A percentile compares a stretch with the other conserved stretches of the same genome.
Evolutionary conservation across 2,329 filamentous ascomycete genomes (phyloP).

Genomic region (Gnomoniopsis sp.): DNA sequence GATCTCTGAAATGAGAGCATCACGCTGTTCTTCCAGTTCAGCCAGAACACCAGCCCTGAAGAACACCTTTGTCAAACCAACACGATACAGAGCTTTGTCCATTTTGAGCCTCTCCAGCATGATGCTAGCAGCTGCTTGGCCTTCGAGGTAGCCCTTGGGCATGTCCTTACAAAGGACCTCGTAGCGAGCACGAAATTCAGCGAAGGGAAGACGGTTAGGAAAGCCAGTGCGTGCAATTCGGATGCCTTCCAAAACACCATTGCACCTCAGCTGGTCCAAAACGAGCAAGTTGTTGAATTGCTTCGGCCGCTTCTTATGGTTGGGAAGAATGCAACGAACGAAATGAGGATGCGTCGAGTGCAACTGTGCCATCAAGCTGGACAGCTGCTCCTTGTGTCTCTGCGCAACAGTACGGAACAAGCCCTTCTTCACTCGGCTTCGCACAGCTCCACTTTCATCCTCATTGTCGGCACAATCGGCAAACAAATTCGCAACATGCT

Average conservation of each 20-base stretch:
- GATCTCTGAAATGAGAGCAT: slow-evolving; percentile 88
- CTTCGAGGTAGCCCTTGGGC: slow-evolving; percentile 87
- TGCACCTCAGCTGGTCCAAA: slow-evolving; percentile 94
- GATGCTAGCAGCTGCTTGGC: slow-evolving; percentile 76
- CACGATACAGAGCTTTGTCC: slow-evolving; percentile 82
- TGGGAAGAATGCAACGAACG: slow-evolving; percentile 94
- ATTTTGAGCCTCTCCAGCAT: slow-evolving; percentile 88
- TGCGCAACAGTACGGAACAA: slow-evolving; percentile 96
- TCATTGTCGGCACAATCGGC: slow-evolving; percentile 81
- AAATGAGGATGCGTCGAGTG: slow-evolving; percentile 98
- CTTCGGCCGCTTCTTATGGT: slow-evolving; percentile 96
- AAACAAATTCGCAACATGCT: slow-evolving; percentile 81
- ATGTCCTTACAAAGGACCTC: slow-evolving; percentile 88
- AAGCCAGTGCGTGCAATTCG: slow-evolving; percentile 96
- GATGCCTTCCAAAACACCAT: slow-evolving; percentile 98
- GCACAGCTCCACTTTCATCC: slow-evolving; percentile 64
- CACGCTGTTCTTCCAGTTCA: slow-evolving; percentile 93
- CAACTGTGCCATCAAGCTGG: slow-evolving; percentile 89
- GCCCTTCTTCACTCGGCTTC: slow-evolving; percentile 90
- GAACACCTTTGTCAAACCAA: slow-evolving; percentile 96
- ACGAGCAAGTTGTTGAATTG: slow-evolving; percentile 90
- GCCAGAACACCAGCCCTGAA: slow-evolving; percentile 95
- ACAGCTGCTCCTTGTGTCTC: slow-evolving; percentile 95
- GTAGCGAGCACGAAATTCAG: slow-evolving; percentile 92
- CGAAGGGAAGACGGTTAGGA: slow-evolving; percentile 86